Evolutionary conservation across 306 rosid genomes (phyloP), one percentile per base, ranked within the genome.

Genomic region (Gynostemma pentaphyllum): DNA sequence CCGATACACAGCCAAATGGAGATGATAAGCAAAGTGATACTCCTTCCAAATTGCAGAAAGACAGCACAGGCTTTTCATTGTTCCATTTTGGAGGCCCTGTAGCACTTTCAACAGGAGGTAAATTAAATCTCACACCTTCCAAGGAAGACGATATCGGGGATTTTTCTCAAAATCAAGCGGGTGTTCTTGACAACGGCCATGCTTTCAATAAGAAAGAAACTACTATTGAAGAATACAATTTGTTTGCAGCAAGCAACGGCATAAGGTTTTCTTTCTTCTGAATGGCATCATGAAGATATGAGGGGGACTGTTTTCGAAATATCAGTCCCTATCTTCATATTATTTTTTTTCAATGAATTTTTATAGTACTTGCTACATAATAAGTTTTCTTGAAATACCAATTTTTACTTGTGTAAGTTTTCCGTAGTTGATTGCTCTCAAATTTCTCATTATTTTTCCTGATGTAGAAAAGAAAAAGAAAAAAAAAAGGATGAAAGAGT

Each of bases 31-130:
- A 62, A 53, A 79, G 66, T 16, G 77, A 83, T 65, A 68, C 62
- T 68, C 69, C 80, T 73, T 76, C 82, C 66, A 88, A 75, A 69
- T 64, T 69, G 42, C 79, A 70, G 23, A 72, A 8, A 53, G 75
- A 71, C 14, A 77, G 80, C 57, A 19, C 67, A 59, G 72, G 80
- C 48, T 94, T 94, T 75, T 94, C 99, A 53, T 81, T 94, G 70
- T 94, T 94, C 81, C 97, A 86, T 81, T 89, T 79, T 70, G 98
- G 87, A 12, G 97, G 95, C 29, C 99, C 99, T 62, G 85, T 84
- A 26, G 95, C 85, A 48, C 83, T 79, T 68, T 83, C 99, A 41
- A 53, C 75, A 26, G 84, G 78, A 29, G 59, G 84, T 64, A 73
- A 85, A 64, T 75, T 76, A 27, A 65, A 52, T 48, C 68, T 67